These are phyloP conservation scores for Macrolepiota dolichaula DNA, from an alignment of 768 basidiomycete genomes.

Conservation along the genomic window DNA sequence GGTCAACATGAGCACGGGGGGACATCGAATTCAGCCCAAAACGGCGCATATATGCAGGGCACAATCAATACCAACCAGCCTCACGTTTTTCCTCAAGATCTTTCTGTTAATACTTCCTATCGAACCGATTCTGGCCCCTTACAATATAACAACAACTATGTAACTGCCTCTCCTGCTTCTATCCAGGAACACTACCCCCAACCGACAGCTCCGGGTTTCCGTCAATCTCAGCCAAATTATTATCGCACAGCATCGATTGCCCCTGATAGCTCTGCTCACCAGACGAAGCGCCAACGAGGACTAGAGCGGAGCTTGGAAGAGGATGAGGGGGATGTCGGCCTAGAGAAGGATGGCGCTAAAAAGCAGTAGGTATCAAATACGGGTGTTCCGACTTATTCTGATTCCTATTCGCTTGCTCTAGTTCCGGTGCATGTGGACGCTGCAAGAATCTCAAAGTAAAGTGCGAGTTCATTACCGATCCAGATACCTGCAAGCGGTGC, in stretches of 20 bases:
- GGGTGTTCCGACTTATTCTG: conserved; percentile 10
- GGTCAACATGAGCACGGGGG: conserved; percentile 12
- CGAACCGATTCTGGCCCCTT: conserved; percentile 2
- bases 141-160: conserved; percentile 10
- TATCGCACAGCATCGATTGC: conserved; percentile 17
- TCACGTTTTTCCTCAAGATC: conserved; percentile 1
- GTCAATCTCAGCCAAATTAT: conserved; percentile 18
- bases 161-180: conserved; percentile 23
- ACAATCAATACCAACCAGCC: conserved; percentile 15
- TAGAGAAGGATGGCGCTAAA: conserved; percentile 34
- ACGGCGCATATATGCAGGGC: conserved; percentile 10
- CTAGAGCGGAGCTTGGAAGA: conserved; percentile 31
- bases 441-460: conserved; percentile 70
- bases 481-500: conserved; percentile 75
- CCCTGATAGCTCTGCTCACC: conserved; percentile 17
- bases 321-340: conserved; percentile 28
- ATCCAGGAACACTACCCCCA: conserved; percentile 24
- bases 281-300: conserved; percentile 34
- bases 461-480: conserved; percentile 72
- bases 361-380: conserved; percentile 36
- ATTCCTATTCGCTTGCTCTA: conserved; percentile 18
- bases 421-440: conserved; percentile 62
- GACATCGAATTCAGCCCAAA: conserved; percentile 9
- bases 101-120: conserved; percentile 13
- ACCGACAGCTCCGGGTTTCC: conserved; percentile 12